A percentile compares a stretch with the other conserved stretches of the same genome.
Conservation (phyloP, 345 rosid genomes). For the Eucalyptus sp. region DNA sequence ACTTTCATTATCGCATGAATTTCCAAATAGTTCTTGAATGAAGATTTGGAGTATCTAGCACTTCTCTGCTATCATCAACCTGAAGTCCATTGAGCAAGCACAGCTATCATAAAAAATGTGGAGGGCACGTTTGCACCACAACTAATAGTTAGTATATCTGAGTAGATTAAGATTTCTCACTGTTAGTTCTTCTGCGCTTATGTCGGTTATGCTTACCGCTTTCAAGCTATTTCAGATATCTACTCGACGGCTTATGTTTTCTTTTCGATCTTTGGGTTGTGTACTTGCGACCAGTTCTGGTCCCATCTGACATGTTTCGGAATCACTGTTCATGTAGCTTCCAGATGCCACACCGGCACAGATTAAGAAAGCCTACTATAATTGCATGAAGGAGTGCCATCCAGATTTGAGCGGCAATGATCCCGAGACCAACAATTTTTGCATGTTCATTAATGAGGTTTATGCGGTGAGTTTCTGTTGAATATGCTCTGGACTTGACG, state of each 20-base stretch:
- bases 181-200: background rate
- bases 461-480: slow-evolving; percentile 47
- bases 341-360: slow-evolving; percentile 85
- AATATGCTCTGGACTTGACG: background rate
- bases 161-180: background rate
- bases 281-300: background rate
- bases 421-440: slow-evolving; percentile 77
- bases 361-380: slow-evolving; percentile 92
- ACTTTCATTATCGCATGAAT: background rate
- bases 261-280: background rate
- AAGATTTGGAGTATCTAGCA: background rate
- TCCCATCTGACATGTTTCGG: background rate
- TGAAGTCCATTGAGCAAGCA: background rate
- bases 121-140: background rate
- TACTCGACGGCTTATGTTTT: background rate
- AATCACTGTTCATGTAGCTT: slow-evolving; percentile 20
- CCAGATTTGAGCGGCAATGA: slow-evolving; percentile 88
- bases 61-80: background rate
- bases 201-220: background rate
- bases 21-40: background rate
- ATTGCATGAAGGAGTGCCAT: slow-evolving; percentile 96
- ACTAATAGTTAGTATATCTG: background rate
- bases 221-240: background rate
- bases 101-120: background rate
- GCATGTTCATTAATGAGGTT: slow-evolving; percentile 90